Evolutionary conservation across 306 rosid species (phyloP).

Genomic region (Begonia masoniana): DNA sequence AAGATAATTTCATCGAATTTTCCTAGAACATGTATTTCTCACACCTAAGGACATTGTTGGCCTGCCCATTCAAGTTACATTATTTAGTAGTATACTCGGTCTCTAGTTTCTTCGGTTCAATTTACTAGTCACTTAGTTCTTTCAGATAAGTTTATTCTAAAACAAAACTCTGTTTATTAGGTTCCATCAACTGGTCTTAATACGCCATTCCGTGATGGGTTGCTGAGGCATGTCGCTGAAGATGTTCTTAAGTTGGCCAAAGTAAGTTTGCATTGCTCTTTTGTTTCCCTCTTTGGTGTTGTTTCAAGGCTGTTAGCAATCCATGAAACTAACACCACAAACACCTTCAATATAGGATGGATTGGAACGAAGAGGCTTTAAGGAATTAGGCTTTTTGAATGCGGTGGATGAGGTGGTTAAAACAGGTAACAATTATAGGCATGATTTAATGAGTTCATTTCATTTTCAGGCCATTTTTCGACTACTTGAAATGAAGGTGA

Average conservation of each 20-base stretch:
- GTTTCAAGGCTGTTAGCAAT: too few species aligned
- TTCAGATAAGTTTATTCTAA: too few species aligned
- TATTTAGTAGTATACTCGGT: too few species aligned
- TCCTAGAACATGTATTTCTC: too few species aligned
- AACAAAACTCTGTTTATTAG: conserved; percentile 22
- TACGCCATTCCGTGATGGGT: conserved; percentile 90
- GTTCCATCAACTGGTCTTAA: conserved; percentile 69
- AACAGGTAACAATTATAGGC: conserved; percentile 37
- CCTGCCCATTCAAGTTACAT: background rate
- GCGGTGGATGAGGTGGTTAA: conserved; percentile 83
- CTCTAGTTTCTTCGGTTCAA: too few species aligned
- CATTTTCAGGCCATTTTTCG: background rate
- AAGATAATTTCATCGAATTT: background rate
- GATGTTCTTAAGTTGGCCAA: conserved; percentile 73
- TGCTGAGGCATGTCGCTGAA: conserved; percentile 84
- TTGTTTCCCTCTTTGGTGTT: too few species aligned
- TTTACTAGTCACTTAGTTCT: too few species aligned
- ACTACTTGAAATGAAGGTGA: background rate
- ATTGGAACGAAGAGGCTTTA: conserved; percentile 86
- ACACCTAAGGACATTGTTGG: background rate
- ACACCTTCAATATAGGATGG: conserved; percentile 51
- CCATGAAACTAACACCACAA: background rate
- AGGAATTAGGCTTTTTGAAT: conserved; percentile 86
- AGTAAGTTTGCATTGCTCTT: conserved; percentile 27
- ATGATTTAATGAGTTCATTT: background rate